Percentiles rank a stretch among this genome's conserved stretches.
These are phyloP conservation scores for Achaetomiella virescens DNA, from an alignment of 495 filamentous ascomycete species.

Conservation along the genomic window DNA sequence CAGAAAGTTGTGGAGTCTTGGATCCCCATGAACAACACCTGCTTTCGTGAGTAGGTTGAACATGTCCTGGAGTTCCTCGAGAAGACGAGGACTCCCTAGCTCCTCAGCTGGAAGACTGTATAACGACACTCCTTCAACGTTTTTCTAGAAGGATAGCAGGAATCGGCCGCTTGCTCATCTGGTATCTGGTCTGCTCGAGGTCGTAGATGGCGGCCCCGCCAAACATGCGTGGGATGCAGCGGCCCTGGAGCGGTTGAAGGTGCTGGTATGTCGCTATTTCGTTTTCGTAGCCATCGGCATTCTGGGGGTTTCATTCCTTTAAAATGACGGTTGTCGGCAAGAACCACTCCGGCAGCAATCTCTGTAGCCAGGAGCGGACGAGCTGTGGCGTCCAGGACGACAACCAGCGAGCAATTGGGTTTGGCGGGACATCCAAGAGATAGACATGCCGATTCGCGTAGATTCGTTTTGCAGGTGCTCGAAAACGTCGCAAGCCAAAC, in stretches of 20 bases:
- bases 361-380: conserved; percentile 6
- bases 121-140: conserved; percentile 5
- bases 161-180: conserved; percentile 7
- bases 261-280: conserved; percentile 7
- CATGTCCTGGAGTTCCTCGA: conserved; percentile 1
- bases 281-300: not conserved
- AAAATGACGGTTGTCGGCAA: conserved; percentile 4
- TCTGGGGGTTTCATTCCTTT: not conserved
- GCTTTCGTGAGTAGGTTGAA: not conserved
- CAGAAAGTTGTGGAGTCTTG: conserved; percentile 8
- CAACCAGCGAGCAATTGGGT: conserved; percentile 2
- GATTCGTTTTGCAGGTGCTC: conserved; percentile 5
- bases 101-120: not conserved
- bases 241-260: conserved; percentile 4
- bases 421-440: conserved; percentile 3
- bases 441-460: conserved; percentile 5
- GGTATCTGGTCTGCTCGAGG: not conserved
- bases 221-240: conserved; percentile 1
- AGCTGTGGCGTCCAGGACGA: conserved; percentile 4
- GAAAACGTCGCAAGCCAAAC: conserved; percentile 5
- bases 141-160: conserved; percentile 8
- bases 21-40: conserved; percentile 9
- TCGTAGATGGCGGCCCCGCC: not conserved
- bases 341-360: conserved; percentile 8
- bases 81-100: conserved; percentile 4